Percentiles rank a stretch among this genome's conserved stretches.
These are phyloP conservation scores for Termitomyces sp. DNA, from an alignment of 1,284 basidiomycete genomes.

Conservation along the genomic window DNA sequence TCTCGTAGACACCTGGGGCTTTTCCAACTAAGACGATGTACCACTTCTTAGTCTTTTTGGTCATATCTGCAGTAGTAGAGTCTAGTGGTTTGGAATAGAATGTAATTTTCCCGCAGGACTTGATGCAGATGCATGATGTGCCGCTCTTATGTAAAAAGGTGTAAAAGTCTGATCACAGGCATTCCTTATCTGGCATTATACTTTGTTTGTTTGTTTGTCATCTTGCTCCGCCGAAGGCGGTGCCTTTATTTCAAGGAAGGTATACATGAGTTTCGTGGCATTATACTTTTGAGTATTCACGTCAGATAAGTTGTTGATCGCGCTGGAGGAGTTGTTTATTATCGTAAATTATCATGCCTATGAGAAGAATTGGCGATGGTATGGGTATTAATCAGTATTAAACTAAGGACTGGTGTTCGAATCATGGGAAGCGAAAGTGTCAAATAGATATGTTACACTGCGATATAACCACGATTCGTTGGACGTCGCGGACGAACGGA, in stretches of 20 bases:
- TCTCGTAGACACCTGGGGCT: conserved; percentile 40
- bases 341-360: conserved; percentile 1
- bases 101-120: not conserved
- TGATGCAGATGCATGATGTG: not conserved
- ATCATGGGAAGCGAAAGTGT: not conserved
- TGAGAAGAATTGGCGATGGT: not conserved
- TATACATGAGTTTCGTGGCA: too few relatives aligned
- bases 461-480: conserved; percentile 66
- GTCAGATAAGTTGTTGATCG: too few relatives aligned
- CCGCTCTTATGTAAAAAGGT: conserved; percentile 1
- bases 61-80: conserved; percentile 25
- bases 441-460: conserved; percentile 44
- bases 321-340: not conserved
- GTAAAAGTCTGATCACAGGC: not conserved
- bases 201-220: too few relatives aligned
- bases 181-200: too few relatives aligned
- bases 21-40: conserved; percentile 45
- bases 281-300: not conserved
- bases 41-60: conserved; percentile 30
- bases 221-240: too few relatives aligned
- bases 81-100: not conserved
- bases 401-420: not conserved
- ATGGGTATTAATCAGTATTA: conserved; percentile 7
- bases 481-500: conserved; percentile 58
- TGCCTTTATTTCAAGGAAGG: too few relatives aligned